Conservation (phyloP, 1,139 yeast species). For the Magnusiomyces paraingens region DNA sequence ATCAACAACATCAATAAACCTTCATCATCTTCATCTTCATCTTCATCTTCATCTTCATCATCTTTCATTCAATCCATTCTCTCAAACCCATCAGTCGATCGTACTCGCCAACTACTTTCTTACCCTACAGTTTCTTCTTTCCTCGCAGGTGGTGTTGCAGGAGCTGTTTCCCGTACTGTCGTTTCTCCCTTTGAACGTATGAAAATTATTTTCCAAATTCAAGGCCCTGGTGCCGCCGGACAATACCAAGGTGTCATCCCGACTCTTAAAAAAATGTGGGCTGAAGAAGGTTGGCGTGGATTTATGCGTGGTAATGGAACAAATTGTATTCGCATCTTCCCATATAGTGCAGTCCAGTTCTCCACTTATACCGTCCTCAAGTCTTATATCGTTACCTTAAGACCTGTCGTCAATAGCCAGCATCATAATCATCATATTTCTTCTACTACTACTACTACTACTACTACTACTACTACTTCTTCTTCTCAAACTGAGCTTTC, state of each 20-base stretch:
- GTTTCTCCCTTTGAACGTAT: conserved; percentile 95
- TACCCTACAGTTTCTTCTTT: conserved; percentile 49
- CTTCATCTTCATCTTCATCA: no score
- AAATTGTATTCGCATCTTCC: conserved; percentile 84
- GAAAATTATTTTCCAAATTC: conserved; percentile 84
- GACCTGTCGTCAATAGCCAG: background rate
- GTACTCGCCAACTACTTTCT: conserved; percentile 23
- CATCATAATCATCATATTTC: background rate
- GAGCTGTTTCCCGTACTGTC: conserved; percentile 86
- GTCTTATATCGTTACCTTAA: conserved; percentile 21
- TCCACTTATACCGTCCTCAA: conserved; percentile 75
- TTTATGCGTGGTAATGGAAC: conserved; percentile 84
- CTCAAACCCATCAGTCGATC: conserved; percentile 10
- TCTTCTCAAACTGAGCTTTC: background rate
- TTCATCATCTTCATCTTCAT: no score
- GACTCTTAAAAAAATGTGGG: conserved; percentile 72
- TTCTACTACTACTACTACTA: background rate
- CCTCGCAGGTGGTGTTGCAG: conserved; percentile 75
- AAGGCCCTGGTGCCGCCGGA: conserved; percentile 59
- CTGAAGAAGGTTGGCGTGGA: conserved; percentile 86
- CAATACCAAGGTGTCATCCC: conserved; percentile 63
- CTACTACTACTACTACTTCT: background rate
- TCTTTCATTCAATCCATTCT: conserved; percentile 5
- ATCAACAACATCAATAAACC: no score
- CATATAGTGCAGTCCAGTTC: conserved; percentile 93